Percentiles rank a stretch among this genome's conserved stretches.
phyloP scores from a whole-genome alignment of 2,329 filamentous ascomycete species.

The Aspergillus sp. region DNA sequence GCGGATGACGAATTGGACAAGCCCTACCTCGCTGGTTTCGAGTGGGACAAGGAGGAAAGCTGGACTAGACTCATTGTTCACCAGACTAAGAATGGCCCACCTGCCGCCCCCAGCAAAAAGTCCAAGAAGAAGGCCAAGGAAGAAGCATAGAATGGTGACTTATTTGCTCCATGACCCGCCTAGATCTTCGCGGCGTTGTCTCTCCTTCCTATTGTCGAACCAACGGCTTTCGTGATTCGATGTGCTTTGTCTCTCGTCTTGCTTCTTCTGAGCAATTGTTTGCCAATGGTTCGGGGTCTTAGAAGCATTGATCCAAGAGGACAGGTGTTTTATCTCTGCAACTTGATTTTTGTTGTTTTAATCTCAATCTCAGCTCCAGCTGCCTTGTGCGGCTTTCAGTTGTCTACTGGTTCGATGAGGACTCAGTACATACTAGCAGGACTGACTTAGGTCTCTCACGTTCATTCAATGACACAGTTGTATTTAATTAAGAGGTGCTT shows the following conservation, averaged over 20 bases:
- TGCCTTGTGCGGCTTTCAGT: slow-evolving; percentile 14
- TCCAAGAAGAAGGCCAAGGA: slow-evolving; percentile 67
- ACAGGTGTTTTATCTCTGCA: slow-evolving; percentile 26
- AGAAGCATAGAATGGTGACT: slow-evolving; percentile 36
- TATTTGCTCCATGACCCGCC: background rate
- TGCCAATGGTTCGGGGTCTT: slow-evolving; percentile 23
- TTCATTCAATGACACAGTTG: slow-evolving; percentile 3
- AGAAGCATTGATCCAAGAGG: slow-evolving; percentile 34
- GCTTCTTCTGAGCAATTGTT: slow-evolving; percentile 22
- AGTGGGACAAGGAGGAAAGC: slow-evolving; percentile 93
- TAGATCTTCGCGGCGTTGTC: slow-evolving; percentile 5
- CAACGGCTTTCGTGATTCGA: slow-evolving; percentile 6
- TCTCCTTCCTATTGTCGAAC: slow-evolving; percentile 1
- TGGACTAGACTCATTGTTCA: slow-evolving; percentile 88
- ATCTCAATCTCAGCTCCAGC: slow-evolving; percentile 19
- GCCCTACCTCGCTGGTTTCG: slow-evolving; percentile 89
- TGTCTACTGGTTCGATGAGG: slow-evolving; percentile 11
- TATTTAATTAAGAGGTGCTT: background rate
- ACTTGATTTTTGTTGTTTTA: slow-evolving; percentile 16
- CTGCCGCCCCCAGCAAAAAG: slow-evolving; percentile 53
- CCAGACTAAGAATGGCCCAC: slow-evolving; percentile 72
- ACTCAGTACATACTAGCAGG: background rate
- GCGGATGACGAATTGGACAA: slow-evolving; percentile 87
- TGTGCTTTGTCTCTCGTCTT: slow-evolving; percentile 23
- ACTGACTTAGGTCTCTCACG: slow-evolving; percentile 6